Evolutionary conservation across 768 basidiomycete species (phyloP).

Genomic region (Xerocomus potaroensis): DNA sequence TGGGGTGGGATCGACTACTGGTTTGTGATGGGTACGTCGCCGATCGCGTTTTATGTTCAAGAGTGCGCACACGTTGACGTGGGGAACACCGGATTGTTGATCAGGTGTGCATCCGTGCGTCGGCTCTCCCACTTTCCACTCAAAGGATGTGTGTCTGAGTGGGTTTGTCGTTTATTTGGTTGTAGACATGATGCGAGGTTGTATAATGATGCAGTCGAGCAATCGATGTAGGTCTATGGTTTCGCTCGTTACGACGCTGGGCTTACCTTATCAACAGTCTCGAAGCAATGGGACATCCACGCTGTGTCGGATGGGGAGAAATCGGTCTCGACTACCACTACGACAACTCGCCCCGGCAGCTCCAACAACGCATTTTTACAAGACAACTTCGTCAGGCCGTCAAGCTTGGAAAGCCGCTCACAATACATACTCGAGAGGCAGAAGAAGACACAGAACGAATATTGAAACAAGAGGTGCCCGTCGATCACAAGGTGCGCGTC

Average conservation of each 20-base stretch:
- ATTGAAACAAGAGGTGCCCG: constrained; percentile 70
- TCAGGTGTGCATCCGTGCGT: constrained; percentile 69
- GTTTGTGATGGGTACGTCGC: constrained; percentile 70
- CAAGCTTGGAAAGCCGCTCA: constrained; percentile 66
- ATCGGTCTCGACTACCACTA: constrained; percentile 88
- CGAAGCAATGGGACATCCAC: constrained; percentile 73
- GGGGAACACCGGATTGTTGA: not conserved
- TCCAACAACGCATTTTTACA: constrained; percentile 62
- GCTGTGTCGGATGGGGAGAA: constrained; percentile 86
- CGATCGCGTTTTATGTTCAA: not conserved
- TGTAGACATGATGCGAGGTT: constrained; percentile 69
- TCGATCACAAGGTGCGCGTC: constrained; percentile 53
- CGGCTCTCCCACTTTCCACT: not conserved
- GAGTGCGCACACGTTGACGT: too few relatives aligned
- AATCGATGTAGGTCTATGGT: constrained; percentile 50
- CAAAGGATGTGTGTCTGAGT: not conserved
- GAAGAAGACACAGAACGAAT: constrained; percentile 79
- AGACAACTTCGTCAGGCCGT: constrained; percentile 70
- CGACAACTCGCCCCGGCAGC: constrained; percentile 64
- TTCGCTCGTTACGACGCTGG: not conserved
- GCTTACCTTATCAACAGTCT: constrained; percentile 39
- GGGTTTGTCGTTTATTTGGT: not conserved
- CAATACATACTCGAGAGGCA: constrained; percentile 84
- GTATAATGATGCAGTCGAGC: constrained; percentile 67
- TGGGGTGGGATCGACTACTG: constrained; percentile 77